Base-by-base conservation (phyloP, 2,329 filamentous ascomycete genomes). In the Talaromyces piceae region DNA sequence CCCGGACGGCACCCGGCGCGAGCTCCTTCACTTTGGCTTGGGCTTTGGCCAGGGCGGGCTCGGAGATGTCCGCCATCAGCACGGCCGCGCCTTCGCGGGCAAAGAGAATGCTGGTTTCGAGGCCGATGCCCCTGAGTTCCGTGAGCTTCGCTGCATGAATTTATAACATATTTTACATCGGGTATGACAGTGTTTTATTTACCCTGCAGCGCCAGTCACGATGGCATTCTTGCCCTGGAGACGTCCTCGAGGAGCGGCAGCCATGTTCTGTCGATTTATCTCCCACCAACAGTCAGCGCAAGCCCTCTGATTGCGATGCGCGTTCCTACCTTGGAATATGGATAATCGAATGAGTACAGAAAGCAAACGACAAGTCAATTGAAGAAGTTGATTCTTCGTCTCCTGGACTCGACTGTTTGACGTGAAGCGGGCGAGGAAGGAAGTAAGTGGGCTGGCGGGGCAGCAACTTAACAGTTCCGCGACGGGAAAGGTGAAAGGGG, bases 41-140 rank as follows among this genome's bases (percentile, higher is more conserved):
- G 26, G 88, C 89, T 66, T 83, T 88, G 53, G 87, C 84, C 33
- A 95, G 81, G 1, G 88, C 88, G 4, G 84, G 81, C 41, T 77
- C 80, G 4, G 88, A 91, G 60, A 95, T 88, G 65, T 96, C 91
- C 55, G 86, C 81, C 81, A 96, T 83, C 58, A 95, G 75, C 51
- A 96, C 82, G 56, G 81, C 86, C 63, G 89, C 91, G 56, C 90
- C 91, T 75, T 96, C 91, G 57, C 86, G 86, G 54, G 84, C 86
- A 65, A 96, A 95, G 53, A 95, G 86, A 59, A 96, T 91, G 51
- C 81, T 81, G 2, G 91, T 95, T 75, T 96, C 90, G 45, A 96
- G 86, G 58, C 91, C 91, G 64, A 96, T 96, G 64, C 91, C 91
- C 64, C 91, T 71, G 47, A 28, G 26, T 23, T 12, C 8, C 4